phyloP scores from a whole-genome alignment of 1,284 basidiomycete genomes.

The Boletus mariae region DNA sequence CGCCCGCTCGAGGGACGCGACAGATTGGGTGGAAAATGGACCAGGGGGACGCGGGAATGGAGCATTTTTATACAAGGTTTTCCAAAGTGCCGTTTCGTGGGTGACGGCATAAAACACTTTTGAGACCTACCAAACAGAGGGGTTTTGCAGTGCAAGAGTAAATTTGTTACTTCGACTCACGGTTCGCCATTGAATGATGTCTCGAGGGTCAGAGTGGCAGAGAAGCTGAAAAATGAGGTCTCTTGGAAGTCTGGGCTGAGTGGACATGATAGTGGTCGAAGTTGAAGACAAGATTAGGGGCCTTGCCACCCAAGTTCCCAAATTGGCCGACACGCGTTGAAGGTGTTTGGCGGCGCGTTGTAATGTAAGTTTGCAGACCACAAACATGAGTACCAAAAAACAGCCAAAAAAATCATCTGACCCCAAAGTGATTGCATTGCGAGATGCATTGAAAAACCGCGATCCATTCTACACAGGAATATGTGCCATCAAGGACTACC shows the following conservation, averaged over 20 bases:
- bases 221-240: background rate
- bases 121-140: background rate
- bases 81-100: background rate
- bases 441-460: background rate
- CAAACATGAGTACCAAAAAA: too few relatives aligned
- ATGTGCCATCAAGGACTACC: constrained; percentile 7
- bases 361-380: too few relatives aligned
- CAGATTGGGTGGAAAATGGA: background rate
- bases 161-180: background rate
- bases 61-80: background rate
- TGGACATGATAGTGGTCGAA: background rate
- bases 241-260: background rate
- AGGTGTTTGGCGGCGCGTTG: too few relatives aligned
- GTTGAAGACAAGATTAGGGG: background rate
- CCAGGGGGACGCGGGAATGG: background rate
- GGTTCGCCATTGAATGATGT: background rate
- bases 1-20: background rate
- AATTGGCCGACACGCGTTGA: too few relatives aligned
- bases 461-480: constrained; percentile 5
- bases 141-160: background rate
- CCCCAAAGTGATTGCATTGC: background rate
- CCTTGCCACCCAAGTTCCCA: too few relatives aligned
- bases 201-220: background rate
- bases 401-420: too few relatives aligned
- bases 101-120: background rate